Conservation (phyloP, 768 basidiomycete genomes). For the Hygrophorus russula region DNA sequence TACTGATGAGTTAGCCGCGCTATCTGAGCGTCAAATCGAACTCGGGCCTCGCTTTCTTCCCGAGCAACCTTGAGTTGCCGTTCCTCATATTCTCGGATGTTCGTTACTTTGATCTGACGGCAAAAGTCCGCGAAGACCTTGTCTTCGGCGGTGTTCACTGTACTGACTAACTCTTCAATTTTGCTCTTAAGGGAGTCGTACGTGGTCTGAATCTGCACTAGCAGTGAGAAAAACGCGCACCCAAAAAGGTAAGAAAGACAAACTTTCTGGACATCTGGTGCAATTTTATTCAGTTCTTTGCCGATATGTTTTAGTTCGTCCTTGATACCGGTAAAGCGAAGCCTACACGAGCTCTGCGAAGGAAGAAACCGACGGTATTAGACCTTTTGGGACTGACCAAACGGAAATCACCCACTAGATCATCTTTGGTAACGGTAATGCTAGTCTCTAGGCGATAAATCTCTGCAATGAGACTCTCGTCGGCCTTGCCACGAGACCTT, state of each 20-base stretch:
- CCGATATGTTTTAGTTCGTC: constrained; percentile 79
- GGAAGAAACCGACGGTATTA: constrained; percentile 3
- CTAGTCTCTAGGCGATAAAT: constrained; percentile 72
- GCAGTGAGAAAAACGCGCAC: background rate
- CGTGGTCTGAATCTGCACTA: constrained; percentile 38
- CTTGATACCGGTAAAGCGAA: constrained; percentile 66
- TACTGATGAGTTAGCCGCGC: constrained; percentile 81
- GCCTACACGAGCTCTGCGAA: constrained; percentile 59
- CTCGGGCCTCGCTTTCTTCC: constrained; percentile 74
- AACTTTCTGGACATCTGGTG: constrained; percentile 68
- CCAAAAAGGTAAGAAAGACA: background rate
- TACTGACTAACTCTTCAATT: constrained; percentile 40
- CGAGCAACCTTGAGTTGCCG: constrained; percentile 81
- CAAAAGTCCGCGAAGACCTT: constrained; percentile 73
- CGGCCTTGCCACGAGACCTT: constrained; percentile 74
- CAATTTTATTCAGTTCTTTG: constrained; percentile 51
- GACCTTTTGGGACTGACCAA: background rate
- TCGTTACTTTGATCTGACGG: constrained; percentile 58
- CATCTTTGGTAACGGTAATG: constrained; percentile 68
- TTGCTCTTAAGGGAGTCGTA: constrained; percentile 41
- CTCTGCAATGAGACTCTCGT: constrained; percentile 69
- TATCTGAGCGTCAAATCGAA: constrained; percentile 80
- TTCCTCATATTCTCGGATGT: constrained; percentile 91
- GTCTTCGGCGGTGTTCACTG: constrained; percentile 73
- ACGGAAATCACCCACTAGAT: constrained; percentile 44